Base-by-base conservation (phyloP, 805 yeast genomes). In the Saccharomycopsis sp. region DNA sequence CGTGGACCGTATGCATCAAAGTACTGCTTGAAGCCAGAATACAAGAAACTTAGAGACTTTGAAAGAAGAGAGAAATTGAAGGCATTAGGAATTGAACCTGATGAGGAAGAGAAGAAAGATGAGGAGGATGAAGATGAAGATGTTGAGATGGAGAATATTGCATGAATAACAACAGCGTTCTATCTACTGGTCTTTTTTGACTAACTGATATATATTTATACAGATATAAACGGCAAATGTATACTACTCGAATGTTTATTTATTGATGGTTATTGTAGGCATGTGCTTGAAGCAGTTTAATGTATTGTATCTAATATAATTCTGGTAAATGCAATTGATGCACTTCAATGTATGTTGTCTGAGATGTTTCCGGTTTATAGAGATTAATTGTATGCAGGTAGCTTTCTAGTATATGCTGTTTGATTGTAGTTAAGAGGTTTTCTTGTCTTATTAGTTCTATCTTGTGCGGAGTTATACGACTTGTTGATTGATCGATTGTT, bases 1-100 rank as follows among this genome's bases (percentile, higher is more conserved):
- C 90, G 90, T 69, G 99, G 99, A 15, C 97, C 99, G 1, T 93
- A 93, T 70, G 96, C 97, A 0, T 80, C 91, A 69, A 92, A 89
- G 73, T 94, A 92, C 73, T 86, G 91, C 59, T 76, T 94, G 68
- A 89, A 87, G 73, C 94, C 90, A 17, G 98, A 94, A 73, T 94
- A 87, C 73, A 89, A 86, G 74, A 84, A 83, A 66, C 78, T 89
- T 67, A 78, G 78, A 68, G 96, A 87, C 64, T 88, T 84, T 22
- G 93, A 87, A 70, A 79, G 89, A 70, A 86, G 85, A 20, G 89
- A 80, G 2, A 79, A 80, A 53, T 74, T 83, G 49, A 88, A 87
- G 20, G 84, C 76, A 44, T 70, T 75, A 22, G 71, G 79, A 24
- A 69, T 56, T 58, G 56, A 59, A 9, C 59, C 59, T 5, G 54